Evolutionary conservation across 768 basidiomycete genomes (phyloP).

Genomic region (Leccinum subtestaceum): DNA sequence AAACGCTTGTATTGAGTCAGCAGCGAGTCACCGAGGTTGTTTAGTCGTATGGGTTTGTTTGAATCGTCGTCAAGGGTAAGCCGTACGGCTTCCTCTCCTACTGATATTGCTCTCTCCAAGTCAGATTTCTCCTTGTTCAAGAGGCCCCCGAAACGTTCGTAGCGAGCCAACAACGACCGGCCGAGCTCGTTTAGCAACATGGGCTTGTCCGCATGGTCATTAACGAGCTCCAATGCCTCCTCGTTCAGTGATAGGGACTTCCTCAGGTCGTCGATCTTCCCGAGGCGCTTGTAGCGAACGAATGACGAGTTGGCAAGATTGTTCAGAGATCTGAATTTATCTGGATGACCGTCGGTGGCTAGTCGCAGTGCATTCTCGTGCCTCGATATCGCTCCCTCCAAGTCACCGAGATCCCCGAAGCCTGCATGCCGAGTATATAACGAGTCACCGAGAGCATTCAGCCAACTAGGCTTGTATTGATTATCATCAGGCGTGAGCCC

Average conservation of each 20-base stretch:
- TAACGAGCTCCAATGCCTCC: not conserved
- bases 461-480: not conserved
- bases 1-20: not conserved
- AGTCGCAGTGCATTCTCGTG: not conserved
- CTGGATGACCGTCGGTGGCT: not conserved
- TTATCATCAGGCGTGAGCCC: not conserved
- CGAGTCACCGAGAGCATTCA: not conserved
- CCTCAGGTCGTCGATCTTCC: not conserved
- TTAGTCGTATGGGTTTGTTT: not conserved
- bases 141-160: not conserved
- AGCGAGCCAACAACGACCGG: not conserved
- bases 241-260: not conserved
- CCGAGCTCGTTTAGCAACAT: not conserved
- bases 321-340: not conserved
- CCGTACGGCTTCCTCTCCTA: not conserved
- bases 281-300: not conserved
- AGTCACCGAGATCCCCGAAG: not conserved
- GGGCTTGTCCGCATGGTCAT: not conserved
- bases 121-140: not conserved
- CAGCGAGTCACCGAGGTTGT: not conserved
- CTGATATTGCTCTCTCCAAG: not conserved
- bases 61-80: not conserved
- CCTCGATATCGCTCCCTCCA: not conserved
- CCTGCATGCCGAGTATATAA: not conserved
- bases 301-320: not conserved